Conservation (phyloP, 2,329 filamentous ascomycete genomes). For the Cercospora janseana region DNA sequence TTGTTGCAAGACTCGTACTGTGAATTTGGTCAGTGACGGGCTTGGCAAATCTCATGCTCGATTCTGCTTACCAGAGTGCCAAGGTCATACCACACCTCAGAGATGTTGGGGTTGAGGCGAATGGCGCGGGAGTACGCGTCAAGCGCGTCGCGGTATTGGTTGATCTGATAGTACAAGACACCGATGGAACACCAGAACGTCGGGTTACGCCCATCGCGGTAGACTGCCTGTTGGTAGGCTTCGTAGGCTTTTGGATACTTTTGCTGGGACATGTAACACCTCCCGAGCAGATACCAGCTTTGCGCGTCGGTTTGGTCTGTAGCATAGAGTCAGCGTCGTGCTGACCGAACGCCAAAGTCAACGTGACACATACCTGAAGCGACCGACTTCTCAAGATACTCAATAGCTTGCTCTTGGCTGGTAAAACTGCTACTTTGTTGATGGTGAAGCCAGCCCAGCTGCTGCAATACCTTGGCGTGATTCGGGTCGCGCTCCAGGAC, state of each 20-base stretch:
- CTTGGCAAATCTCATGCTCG: background rate
- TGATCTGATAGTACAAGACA: slow-evolving; percentile 98
- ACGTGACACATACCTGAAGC: slow-evolving; percentile 67
- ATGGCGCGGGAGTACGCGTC: slow-evolving; percentile 98
- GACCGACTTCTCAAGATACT: slow-evolving; percentile 96
- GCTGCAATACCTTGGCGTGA: slow-evolving; percentile 96
- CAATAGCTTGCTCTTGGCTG: slow-evolving; percentile 93
- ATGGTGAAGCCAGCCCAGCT: slow-evolving; percentile 96
- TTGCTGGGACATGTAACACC: slow-evolving; percentile 99
- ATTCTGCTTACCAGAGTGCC: slow-evolving; percentile 76
- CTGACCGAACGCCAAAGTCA: background rate
- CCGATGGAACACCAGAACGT: slow-evolving; percentile 99
- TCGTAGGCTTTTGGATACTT: slow-evolving; percentile 99
- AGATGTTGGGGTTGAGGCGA: slow-evolving; percentile 94
- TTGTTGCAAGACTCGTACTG: slow-evolving; percentile 99
- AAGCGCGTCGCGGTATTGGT: slow-evolving; percentile 95
- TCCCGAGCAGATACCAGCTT: slow-evolving; percentile 96
- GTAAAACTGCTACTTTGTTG: slow-evolving; percentile 89
- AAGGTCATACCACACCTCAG: slow-evolving; percentile 98
- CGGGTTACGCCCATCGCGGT: slow-evolving; percentile 93
- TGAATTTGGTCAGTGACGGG: slow-evolving; percentile 35
- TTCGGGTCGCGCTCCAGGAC: slow-evolving; percentile 93
- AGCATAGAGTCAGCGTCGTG: background rate
- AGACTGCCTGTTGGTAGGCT: slow-evolving; percentile 97
- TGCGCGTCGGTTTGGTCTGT: slow-evolving; percentile 90